Percentiles rank a stretch among this genome's conserved stretches.
Conservation (phyloP, 148 eudicot genomes). For the Silene latifolia region DNA sequence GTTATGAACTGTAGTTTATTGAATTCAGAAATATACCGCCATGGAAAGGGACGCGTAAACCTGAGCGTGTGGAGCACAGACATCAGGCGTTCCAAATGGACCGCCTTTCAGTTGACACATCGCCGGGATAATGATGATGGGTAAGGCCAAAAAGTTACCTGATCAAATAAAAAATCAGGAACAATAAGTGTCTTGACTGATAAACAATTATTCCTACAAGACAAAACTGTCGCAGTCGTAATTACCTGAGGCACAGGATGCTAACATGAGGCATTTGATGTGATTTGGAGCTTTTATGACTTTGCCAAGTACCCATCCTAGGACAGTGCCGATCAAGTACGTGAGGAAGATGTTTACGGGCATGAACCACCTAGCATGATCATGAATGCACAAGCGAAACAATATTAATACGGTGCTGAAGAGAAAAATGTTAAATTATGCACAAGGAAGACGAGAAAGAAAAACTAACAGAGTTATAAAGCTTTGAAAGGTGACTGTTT, state of each 20-base stretch:
- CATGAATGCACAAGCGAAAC: too few relatives aligned
- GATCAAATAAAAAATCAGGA: not conserved
- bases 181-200: not conserved
- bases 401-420: not conserved
- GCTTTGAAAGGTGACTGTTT: slow-evolving; percentile 34
- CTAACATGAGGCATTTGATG: slow-evolving; percentile 40
- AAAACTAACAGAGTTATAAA: slow-evolving; percentile 36
- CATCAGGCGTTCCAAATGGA: slow-evolving; percentile 74
- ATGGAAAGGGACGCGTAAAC: slow-evolving; percentile 84
- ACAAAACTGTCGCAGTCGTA: not conserved
- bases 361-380: slow-evolving; percentile 49
- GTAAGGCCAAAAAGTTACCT: slow-evolving; percentile 85
- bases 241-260: slow-evolving; percentile 45
- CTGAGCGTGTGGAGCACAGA: slow-evolving; percentile 50
- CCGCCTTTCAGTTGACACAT: slow-evolving; percentile 78
- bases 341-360: slow-evolving; percentile 40
- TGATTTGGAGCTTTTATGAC: slow-evolving; percentile 40
- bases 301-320: slow-evolving; percentile 42
- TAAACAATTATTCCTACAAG: not conserved
- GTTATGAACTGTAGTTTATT: not conserved
- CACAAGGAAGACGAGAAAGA: not conserved
- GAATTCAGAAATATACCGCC: slow-evolving; percentile 52
- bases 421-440: not conserved
- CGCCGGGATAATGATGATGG: slow-evolving; percentile 76
- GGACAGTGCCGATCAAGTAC: slow-evolving; percentile 36